These are phyloP conservation scores for Blepharisma japonicum DNA, from an alignment of 73 alveolate genomes.

Conservation along the genomic window DNA sequence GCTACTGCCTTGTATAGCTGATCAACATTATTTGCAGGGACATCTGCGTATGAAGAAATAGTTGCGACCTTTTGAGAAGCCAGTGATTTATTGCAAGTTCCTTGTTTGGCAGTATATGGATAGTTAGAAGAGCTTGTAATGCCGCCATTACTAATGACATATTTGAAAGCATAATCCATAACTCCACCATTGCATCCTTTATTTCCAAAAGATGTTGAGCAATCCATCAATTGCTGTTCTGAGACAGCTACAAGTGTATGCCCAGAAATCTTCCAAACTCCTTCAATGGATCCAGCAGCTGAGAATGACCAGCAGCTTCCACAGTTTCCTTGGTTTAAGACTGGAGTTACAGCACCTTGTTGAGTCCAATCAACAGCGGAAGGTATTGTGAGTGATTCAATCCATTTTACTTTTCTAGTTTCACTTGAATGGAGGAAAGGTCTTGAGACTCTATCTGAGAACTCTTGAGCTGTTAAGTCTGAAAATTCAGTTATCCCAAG, in stretches of 20 bases:
- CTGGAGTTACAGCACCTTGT: slow-evolving; percentile 58
- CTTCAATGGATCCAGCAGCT: slow-evolving; percentile 59
- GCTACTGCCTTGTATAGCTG: slow-evolving; percentile 49
- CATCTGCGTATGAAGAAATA: slow-evolving; percentile 20
- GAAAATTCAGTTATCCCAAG: not conserved
- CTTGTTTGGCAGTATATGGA: slow-evolving; percentile 65
- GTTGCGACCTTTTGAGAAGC: not conserved
- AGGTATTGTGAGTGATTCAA: slow-evolving; percentile 29
- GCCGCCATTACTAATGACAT: slow-evolving; percentile 40
- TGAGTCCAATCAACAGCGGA: slow-evolving; percentile 66
- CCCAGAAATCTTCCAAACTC: slow-evolving; percentile 20
- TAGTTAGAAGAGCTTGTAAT: slow-evolving; percentile 68
- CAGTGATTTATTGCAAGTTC: slow-evolving; percentile 22
- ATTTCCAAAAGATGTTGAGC: slow-evolving; percentile 40
- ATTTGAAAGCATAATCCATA: slow-evolving; percentile 35
- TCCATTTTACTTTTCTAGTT: not conserved
- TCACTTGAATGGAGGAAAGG: not conserved
- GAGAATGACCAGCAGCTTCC: slow-evolving; percentile 92
- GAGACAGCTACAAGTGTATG: slow-evolving; percentile 38
- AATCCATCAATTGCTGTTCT: slow-evolving; percentile 67
- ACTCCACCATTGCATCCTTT: slow-evolving; percentile 69
- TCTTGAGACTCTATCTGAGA: slow-evolving; percentile 29
- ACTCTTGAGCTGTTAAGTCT: not conserved
- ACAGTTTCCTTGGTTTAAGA: slow-evolving; percentile 75
- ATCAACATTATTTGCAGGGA: slow-evolving; percentile 34